Base-by-base conservation (phyloP, 2,329 filamentous ascomycete genomes). In the Ophiostoma pallidulum region DNA sequence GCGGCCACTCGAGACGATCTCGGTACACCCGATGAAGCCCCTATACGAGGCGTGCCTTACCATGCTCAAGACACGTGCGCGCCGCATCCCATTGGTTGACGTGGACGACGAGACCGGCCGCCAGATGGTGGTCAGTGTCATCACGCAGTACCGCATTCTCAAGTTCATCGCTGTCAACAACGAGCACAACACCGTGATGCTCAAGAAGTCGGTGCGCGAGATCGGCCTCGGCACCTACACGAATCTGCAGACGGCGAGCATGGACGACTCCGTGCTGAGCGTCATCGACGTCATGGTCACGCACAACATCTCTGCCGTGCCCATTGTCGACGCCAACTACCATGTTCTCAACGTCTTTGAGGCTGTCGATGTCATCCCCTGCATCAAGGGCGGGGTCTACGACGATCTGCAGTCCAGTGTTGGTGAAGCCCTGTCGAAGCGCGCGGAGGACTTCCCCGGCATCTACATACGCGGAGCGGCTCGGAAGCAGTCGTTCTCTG, bases 81-180 rank as follows among this genome's bases (percentile, higher is more conserved):
- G 92, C 51, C 82, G 92, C 57, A 98, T 98, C 54, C 92, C 92
- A 1, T 75, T 98, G 7, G 84, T 98, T 50, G 92, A 96, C 58
- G 77, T 86, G 54, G 92, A 98, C 61, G 90, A 94, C 61, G 92
- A 98, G 66, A 98, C 92, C 2, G 82, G 86, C 48, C 79, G 89
- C 53, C 82, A 92, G 60, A 92, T 91, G 68, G 89, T 98, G 16
- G 86, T 98, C 52, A 96, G 89, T 58, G 92, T 98, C 52, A 86
- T 98, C 50, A 98, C 92, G 0, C 92, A 98, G 65, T 98, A 98
- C 66, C 85, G 94, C 50, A 97, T 98, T 57, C 78, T 98, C 54
- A 98, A 98, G 64, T 98, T 98, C 64, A 94, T 98, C 53, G 90
- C 92, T 10, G 91, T 98, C 66, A 98, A 98, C 66, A 79, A 78